Evolutionary conservation across 306 rosid genomes (phyloP).

Genomic region (Medicago arabica): DNA sequence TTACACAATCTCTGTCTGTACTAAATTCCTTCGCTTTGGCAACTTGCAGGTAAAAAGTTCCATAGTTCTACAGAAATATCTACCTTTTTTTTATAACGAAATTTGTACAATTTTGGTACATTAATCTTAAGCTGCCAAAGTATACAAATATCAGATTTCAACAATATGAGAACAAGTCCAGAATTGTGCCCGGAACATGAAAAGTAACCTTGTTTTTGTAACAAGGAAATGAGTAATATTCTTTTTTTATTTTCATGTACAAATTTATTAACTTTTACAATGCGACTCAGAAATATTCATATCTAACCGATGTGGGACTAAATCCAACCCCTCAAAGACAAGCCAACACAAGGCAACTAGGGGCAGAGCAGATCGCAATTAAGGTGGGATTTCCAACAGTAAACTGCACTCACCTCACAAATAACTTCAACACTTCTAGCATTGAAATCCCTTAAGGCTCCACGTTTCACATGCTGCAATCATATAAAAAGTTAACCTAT

Average conservation of each 20-base stretch:
- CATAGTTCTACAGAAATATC: constrained; percentile 90
- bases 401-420: constrained; percentile 66
- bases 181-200: too few relatives aligned
- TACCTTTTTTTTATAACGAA: constrained; percentile 86
- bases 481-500: constrained; percentile 26
- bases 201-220: too few relatives aligned
- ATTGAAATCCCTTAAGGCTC: constrained; percentile 67
- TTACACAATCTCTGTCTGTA: constrained; percentile 23
- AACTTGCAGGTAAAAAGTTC: constrained; percentile 74
- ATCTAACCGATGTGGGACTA: too few relatives aligned
- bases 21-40: constrained; percentile 42
- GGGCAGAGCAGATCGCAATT: too few relatives aligned
- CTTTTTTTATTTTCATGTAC: too few relatives aligned
- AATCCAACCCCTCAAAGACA: too few relatives aligned
- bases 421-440: constrained; percentile 90
- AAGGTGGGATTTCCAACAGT: too few relatives aligned
- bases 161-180: too few relatives aligned
- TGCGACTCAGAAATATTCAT: too few relatives aligned
- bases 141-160: too few relatives aligned
- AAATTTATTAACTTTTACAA: too few relatives aligned
- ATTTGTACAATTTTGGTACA: constrained; percentile 77
- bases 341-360: too few relatives aligned
- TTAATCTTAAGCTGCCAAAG: constrained; percentile 70
- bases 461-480: constrained; percentile 83
- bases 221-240: background rate